Conservation (phyloP, 441 rosid species). For the Adansonia gregorii region DNA sequence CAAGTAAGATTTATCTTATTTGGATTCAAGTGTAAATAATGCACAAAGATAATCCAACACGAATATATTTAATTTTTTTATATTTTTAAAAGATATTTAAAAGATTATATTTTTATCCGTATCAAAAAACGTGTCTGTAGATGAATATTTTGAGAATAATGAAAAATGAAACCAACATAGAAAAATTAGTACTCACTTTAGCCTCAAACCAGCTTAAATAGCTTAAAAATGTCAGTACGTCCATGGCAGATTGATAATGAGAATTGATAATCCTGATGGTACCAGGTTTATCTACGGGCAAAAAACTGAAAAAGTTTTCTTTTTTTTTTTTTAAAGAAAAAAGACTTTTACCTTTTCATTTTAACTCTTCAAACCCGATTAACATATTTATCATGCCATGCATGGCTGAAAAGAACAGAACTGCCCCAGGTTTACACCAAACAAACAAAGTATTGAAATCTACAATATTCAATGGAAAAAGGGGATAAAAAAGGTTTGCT, state of each 20-base stretch:
- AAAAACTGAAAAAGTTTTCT: too few relatives aligned
- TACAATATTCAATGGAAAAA: not conserved
- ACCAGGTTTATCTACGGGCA: not conserved
- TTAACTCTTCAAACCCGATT: too few relatives aligned
- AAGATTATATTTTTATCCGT: too few relatives aligned
- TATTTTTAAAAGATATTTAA: too few relatives aligned
- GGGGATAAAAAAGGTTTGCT: not conserved
- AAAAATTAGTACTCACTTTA: not conserved
- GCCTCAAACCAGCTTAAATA: not conserved
- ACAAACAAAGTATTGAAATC: not conserved
- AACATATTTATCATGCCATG: not conserved
- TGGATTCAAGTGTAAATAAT: too few relatives aligned
- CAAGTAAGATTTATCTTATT: not conserved
- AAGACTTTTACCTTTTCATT: too few relatives aligned
- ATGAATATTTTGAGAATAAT: too few relatives aligned
- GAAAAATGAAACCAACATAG: too few relatives aligned
- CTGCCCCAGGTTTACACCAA: not conserved
- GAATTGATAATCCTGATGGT: not conserved
- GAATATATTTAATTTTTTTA: too few relatives aligned
- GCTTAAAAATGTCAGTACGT: not conserved
- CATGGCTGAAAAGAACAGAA: not conserved
- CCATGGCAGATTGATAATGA: not conserved
- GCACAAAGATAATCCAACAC: too few relatives aligned
- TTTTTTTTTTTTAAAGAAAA: too few relatives aligned
- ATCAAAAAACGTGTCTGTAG: too few relatives aligned